Percentiles rank a stretch among this genome's conserved stretches.
These are phyloP conservation scores for Ophiostoma fasciatum DNA, from an alignment of 2,329 filamentous ascomycete genomes.

Conservation along the genomic window DNA sequence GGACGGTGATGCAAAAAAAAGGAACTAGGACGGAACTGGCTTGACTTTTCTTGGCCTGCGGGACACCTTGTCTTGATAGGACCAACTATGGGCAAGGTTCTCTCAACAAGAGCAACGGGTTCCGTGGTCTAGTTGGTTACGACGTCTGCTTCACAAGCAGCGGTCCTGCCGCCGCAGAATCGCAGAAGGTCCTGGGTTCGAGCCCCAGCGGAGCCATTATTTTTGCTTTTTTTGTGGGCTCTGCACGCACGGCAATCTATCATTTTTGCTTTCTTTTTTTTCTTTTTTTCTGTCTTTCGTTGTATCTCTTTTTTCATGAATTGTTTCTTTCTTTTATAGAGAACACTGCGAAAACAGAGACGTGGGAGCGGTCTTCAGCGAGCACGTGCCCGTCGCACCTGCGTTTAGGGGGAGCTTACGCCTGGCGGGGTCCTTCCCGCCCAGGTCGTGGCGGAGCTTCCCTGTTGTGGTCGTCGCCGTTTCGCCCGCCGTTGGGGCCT, in stretches of 20 bases:
- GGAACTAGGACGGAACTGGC: too few species aligned
- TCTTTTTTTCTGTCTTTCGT: background rate
- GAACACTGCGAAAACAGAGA: too few species aligned
- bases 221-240: conserved; percentile 5
- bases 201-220: conserved; percentile 13
- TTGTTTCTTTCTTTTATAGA: background rate
- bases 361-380: too few species aligned
- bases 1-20: too few species aligned
- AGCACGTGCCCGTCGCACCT: too few species aligned
- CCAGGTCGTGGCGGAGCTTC: conserved; percentile 6
- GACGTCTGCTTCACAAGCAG: conserved; percentile 14
- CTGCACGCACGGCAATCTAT: background rate
- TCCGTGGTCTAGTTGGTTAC: conserved; percentile 16
- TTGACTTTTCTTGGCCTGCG: too few species aligned
- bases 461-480: too few species aligned
- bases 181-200: conserved; percentile 16
- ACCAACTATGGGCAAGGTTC: background rate
- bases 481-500: too few species aligned
- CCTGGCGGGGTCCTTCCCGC: too few species aligned
- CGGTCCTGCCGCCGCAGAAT: conserved; percentile 3
- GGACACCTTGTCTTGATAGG: background rate
- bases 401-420: too few species aligned
- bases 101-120: conserved; percentile 5
- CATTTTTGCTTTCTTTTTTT: background rate
- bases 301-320: background rate